Conservation (phyloP, 352 stramenopile species). For the Sclerospora graminicola region DNA sequence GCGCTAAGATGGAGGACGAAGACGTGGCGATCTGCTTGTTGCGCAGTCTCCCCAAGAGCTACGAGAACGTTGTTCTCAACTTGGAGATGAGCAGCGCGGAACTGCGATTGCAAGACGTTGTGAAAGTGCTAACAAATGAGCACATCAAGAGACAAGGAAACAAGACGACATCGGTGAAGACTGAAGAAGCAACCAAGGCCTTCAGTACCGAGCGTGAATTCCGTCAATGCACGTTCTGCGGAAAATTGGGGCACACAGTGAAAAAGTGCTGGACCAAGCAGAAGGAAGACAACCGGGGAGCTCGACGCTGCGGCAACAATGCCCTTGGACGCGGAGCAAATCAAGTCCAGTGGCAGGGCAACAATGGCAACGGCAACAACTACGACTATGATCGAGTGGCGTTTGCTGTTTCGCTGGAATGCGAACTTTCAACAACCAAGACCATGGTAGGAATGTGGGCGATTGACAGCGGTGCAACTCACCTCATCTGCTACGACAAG, state of each 20-base stretch:
- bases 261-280: slow-evolving; percentile 18
- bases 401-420: slow-evolving; percentile 15
- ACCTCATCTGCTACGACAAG: slow-evolving; percentile 3
- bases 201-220: slow-evolving; percentile 7
- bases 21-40: too few species aligned
- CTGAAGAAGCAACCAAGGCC: slow-evolving; percentile 1
- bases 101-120: slow-evolving; percentile 8
- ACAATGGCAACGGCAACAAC: background rate
- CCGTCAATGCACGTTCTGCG: slow-evolving; percentile 1
- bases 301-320: slow-evolving; percentile 7
- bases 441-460: slow-evolving; percentile 2
- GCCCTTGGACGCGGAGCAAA: slow-evolving; percentile 3
- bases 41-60: too few species aligned
- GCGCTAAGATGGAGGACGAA: too few species aligned
- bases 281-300: slow-evolving; percentile 8
- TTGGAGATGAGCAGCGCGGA: slow-evolving; percentile 11
- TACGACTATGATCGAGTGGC: slow-evolving; percentile 1
- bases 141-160: slow-evolving; percentile 12
- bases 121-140: slow-evolving; percentile 17
- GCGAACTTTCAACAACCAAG: slow-evolving; percentile 4
- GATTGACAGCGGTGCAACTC: slow-evolving; percentile 11
- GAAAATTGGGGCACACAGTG: slow-evolving; percentile 10
- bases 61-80: too few species aligned
- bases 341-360: slow-evolving; percentile 1
- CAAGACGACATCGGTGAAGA: slow-evolving; percentile 1